These are phyloP conservation scores for Aspergillus olivimuriae DNA, from an alignment of 495 filamentous ascomycete genomes.

Conservation along the genomic window DNA sequence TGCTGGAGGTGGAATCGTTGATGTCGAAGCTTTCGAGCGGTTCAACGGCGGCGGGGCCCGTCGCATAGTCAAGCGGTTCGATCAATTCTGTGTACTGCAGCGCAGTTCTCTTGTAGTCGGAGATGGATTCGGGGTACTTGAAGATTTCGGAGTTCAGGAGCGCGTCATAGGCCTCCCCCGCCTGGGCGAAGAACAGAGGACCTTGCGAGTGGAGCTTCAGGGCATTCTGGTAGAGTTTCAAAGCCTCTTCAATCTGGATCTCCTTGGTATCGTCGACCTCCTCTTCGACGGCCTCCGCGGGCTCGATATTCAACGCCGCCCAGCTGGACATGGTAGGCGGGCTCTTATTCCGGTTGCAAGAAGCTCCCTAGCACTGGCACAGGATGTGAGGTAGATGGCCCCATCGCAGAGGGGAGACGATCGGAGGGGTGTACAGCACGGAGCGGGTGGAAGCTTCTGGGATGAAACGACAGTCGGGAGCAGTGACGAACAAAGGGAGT, in stretches of 20 bases:
- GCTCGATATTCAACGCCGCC: constrained; percentile 84
- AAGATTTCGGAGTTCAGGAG: constrained; percentile 93
- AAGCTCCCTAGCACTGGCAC: constrained; percentile 7
- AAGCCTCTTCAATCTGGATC: constrained; percentile 92
- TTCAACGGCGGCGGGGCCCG: constrained; percentile 38
- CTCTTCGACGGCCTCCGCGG: constrained; percentile 81
- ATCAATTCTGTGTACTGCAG: constrained; percentile 47
- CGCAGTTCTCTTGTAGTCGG: constrained; percentile 65
- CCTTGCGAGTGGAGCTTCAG: constrained; percentile 90
- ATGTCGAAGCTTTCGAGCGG: constrained; percentile 34
- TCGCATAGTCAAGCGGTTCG: constrained; percentile 29
- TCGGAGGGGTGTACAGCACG: not conserved
- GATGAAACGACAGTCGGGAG: not conserved
- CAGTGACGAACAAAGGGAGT: constrained; percentile 1
- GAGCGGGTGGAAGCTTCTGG: not conserved
- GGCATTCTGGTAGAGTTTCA: constrained; percentile 91
- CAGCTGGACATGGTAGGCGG: constrained; percentile 48
- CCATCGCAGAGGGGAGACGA: constrained; percentile 16
- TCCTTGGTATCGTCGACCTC: constrained; percentile 94
- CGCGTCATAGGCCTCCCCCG: constrained; percentile 72
- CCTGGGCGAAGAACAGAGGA: constrained; percentile 64
- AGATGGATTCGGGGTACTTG: constrained; percentile 74
- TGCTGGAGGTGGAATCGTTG: constrained; percentile 65
- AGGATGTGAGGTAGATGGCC: not conserved
- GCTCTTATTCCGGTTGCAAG: constrained; percentile 14